Evolutionary conservation across 495 filamentous ascomycete species (phyloP).

Genomic region (Endocarpon pusillum): DNA sequence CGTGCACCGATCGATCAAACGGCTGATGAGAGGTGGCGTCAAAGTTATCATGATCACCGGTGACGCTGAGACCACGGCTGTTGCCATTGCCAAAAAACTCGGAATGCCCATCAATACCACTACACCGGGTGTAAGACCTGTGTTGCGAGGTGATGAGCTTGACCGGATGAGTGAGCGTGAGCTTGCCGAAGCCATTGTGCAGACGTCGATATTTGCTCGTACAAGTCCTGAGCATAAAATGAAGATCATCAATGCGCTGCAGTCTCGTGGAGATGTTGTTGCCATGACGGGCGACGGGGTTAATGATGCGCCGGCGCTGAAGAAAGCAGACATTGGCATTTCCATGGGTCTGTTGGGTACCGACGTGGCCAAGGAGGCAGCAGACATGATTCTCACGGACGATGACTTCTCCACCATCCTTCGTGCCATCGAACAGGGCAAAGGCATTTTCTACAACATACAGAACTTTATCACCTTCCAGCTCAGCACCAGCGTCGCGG

Average conservation of each 20-base stretch:
- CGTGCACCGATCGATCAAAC: conserved; percentile 75
- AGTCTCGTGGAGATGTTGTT: conserved; percentile 87
- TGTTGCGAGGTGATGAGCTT: conserved; percentile 76
- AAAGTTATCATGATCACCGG: conserved; percentile 98
- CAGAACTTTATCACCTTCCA: conserved; percentile 99
- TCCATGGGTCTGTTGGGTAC: conserved; percentile 92
- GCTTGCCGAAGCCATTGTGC: conserved; percentile 62
- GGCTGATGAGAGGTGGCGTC: conserved; percentile 82
- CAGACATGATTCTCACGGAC: conserved; percentile 98
- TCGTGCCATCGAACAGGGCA: conserved; percentile 92
- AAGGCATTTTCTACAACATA: conserved; percentile 98
- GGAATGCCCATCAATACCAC: conserved; percentile 59
- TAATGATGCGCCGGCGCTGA: conserved; percentile 91
- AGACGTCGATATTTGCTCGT: conserved; percentile 84
- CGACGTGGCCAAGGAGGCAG: conserved; percentile 95
- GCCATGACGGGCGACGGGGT: conserved; percentile 98
- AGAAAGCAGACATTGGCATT: conserved; percentile 95
- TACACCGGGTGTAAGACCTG: conserved; percentile 33
- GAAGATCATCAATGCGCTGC: conserved; percentile 85
- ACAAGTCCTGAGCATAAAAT: conserved; percentile 96
- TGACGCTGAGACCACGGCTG: conserved; percentile 81
- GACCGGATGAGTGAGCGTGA: conserved; percentile 78
- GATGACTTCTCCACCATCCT: conserved; percentile 97
- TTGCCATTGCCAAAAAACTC: conserved; percentile 82
- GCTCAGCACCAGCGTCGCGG: conserved; percentile 90